Base-by-base conservation (phyloP, 208 protist genomes). In the Crithidia thermophila region DNA sequence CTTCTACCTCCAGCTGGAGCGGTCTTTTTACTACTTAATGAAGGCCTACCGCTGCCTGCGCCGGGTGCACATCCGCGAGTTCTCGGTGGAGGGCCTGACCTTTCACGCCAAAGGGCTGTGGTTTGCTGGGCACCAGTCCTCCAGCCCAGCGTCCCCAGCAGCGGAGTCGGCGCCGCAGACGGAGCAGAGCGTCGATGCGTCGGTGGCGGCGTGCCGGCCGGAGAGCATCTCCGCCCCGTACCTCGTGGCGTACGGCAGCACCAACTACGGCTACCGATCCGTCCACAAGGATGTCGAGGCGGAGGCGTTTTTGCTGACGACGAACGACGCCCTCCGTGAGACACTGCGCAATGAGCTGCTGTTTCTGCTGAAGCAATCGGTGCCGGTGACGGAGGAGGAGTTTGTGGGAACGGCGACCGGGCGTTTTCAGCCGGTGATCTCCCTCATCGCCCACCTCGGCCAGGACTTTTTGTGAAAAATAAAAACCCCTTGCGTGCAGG, bases 81-180 rank as follows among this genome's bases (percentile, higher is more conserved):
- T 90, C 49, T 68, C 77, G 46, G 64, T 71, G 33, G 75, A 82
- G 45, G 83, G 83, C 23, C 52, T 85, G 53, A 95, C 92, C 16
- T 95, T 91, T 49, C 92, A 97, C 64, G 83, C 88, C 18, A 97
- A 97, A 65, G 92, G 92, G 0, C 23, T 95, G 42, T 95, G 89
- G 88, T 86, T 90, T 21, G 42, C 74, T 13, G 53, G 45, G 2
- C 67, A 61, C 36, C 50, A 55, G 27, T 28, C 28, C 9, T 39
- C 55, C 14, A 28, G 55, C 33, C 31, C 25, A 1, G 16, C 42
- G 18, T 43, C 51, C 16, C 28, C 46, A 49, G 27, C n/a, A 74
- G 25, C 18, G 27, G 16, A 13, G 61, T 10, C 49, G 45, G 34
- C 34, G 31, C 7, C 55, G 11, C 6, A 59, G 37, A 51, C 16